Evolutionary conservation across 2,329 filamentous ascomycete genomes (phyloP).

Genomic region (Fusarium incarnatum): DNA sequence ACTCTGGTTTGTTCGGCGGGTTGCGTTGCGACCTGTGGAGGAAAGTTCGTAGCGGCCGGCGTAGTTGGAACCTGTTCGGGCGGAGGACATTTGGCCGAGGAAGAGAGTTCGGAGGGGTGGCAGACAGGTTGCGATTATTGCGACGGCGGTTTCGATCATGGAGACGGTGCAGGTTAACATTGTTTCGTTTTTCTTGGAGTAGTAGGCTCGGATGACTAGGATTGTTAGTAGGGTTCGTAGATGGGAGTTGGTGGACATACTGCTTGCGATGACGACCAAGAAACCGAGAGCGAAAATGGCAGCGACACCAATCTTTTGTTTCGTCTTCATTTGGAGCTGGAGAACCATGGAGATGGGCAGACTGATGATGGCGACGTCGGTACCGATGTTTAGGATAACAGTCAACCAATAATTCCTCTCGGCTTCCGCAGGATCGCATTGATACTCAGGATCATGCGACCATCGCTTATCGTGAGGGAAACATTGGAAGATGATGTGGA

Average conservation of each 20-base stretch:
- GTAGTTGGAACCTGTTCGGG: conserved; percentile 38
- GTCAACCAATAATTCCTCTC: conserved; percentile 43
- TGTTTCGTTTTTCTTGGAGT: conserved; percentile 50
- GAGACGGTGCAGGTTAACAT: conserved; percentile 55
- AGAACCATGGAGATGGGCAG: conserved; percentile 52
- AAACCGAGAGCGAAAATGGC: conserved; percentile 50
- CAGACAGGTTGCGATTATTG: conserved; percentile 56
- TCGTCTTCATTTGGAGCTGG: conserved; percentile 50
- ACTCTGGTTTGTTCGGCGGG: conserved; percentile 37
- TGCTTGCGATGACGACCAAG: conserved; percentile 49
- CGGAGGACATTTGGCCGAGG: conserved; percentile 37
- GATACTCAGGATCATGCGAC: conserved; percentile 37
- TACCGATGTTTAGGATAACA: conserved; percentile 38
- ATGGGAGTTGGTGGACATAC: conserved; percentile 2
- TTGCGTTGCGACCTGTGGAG: conserved; percentile 28
- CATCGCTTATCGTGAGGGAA: conserved; percentile 50
- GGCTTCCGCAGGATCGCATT: conserved; percentile 33
- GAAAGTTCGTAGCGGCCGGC: conserved; percentile 39
- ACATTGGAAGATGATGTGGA: conserved; percentile 55
- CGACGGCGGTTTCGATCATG: conserved; percentile 54
- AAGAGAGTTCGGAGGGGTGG: conserved; percentile 45
- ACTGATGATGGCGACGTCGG: conserved; percentile 44
- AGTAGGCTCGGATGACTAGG: conserved; percentile 51
- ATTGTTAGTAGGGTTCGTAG: not conserved
- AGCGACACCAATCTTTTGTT: conserved; percentile 50